Evolutionary conservation across 768 basidiomycete genomes (phyloP).

Genomic region (Lactarius vividus): DNA sequence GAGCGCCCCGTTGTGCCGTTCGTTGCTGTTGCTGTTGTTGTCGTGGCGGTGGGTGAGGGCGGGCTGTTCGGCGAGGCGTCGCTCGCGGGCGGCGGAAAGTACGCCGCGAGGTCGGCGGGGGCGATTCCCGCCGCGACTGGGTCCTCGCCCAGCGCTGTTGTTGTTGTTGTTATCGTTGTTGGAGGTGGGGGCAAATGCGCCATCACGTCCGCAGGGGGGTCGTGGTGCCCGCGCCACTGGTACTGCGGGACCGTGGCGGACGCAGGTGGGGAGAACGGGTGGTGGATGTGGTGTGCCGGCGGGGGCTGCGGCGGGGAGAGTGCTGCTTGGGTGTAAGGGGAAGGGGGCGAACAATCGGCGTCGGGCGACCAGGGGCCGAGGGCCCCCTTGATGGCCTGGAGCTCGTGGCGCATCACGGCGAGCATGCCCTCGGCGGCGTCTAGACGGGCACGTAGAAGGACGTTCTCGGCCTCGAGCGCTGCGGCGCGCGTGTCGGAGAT

Average conservation of each 20-base stretch:
- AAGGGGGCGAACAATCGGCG: constrained; percentile 6
- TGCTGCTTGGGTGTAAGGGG: not conserved
- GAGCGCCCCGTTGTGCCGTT: constrained; percentile 1
- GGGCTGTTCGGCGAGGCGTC: not conserved
- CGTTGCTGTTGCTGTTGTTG: not conserved
- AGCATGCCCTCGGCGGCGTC: constrained; percentile 57
- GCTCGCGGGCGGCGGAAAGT: constrained; percentile 24
- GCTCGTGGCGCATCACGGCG: constrained; percentile 52
- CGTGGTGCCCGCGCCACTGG: constrained; percentile 13
- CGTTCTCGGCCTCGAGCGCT: constrained; percentile 61
- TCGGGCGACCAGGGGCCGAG: constrained; percentile 66
- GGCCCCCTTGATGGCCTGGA: constrained; percentile 51
- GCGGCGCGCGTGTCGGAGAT: constrained; percentile 36
- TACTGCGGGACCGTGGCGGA: not conserved
- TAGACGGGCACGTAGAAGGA: constrained; percentile 55
- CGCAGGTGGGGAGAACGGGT: constrained; percentile 10
- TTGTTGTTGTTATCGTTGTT: not conserved
- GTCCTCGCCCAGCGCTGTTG: constrained; percentile 9
- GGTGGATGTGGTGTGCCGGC: not conserved
- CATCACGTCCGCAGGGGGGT: constrained; percentile 13
- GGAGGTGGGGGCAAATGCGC: not conserved
- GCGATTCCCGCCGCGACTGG: not conserved
- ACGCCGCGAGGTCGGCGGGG: constrained; percentile 25
- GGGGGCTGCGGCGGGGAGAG: not conserved
- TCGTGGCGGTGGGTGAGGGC: not conserved